phyloP scores from a whole-genome alignment of 441 rosid species.

The Isatis lusitanica region DNA sequence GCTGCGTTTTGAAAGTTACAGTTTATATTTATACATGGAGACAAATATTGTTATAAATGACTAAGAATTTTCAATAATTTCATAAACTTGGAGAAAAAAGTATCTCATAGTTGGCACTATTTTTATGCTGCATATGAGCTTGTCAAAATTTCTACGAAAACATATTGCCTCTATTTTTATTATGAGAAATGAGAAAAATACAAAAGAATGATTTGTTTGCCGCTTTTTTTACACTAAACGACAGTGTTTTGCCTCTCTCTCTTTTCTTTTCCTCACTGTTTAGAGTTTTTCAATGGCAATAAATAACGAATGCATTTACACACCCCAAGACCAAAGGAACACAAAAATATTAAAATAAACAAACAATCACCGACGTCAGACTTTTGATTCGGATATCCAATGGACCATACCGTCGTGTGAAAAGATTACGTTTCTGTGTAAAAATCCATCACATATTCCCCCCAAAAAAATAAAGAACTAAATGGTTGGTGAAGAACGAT shows the following conservation, averaged over 20 bases:
- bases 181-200: not conserved
- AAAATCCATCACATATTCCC: constrained; percentile 1
- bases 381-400: constrained; percentile 20
- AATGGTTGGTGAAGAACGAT: constrained; percentile 24
- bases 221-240: not conserved
- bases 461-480: not conserved
- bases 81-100: not conserved
- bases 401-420: constrained; percentile 24
- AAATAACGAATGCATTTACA: not conserved
- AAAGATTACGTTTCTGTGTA: constrained; percentile 5
- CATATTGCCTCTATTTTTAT: not conserved
- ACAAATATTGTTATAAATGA: not conserved
- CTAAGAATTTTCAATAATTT: not conserved
- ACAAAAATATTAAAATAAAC: not conserved
- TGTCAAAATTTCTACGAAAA: not conserved
- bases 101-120: not conserved
- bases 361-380: not conserved
- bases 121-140: not conserved
- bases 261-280: not conserved
- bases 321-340: not conserved
- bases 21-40: not conserved
- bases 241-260: not conserved
- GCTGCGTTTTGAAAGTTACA: not conserved
- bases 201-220: not conserved
- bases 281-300: not conserved